Evolutionary conservation across 2,329 filamentous ascomycete species (phyloP).

Genomic region (Pseudopyrenochaeta lycopersici): DNA sequence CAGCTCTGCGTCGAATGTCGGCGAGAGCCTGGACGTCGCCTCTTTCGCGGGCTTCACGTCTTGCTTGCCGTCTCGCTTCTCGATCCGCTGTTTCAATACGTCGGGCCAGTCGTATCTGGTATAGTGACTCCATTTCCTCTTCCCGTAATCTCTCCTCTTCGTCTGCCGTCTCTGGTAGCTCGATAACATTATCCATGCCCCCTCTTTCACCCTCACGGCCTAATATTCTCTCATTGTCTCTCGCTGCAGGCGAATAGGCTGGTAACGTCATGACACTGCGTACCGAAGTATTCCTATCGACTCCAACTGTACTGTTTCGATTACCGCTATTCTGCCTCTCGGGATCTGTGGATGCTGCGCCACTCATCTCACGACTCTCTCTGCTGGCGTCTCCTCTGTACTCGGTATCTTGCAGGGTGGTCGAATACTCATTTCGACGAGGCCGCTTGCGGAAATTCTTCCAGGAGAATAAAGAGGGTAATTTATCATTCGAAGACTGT

Average conservation of each 20-base stretch:
- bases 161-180: constrained; percentile 81
- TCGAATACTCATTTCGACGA: constrained; percentile 43
- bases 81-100: constrained; percentile 79
- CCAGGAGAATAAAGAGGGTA: constrained; percentile 45
- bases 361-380: constrained; percentile 42
- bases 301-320: constrained; percentile 53
- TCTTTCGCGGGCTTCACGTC: constrained; percentile 75
- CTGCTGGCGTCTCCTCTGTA: constrained; percentile 30
- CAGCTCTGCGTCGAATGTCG: constrained; percentile 61
- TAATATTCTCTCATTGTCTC: constrained; percentile 81
- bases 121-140: constrained; percentile 90
- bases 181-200: constrained; percentile 89
- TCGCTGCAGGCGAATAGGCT: constrained; percentile 77
- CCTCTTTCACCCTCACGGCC: constrained; percentile 89
- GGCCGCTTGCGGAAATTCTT: constrained; percentile 36
- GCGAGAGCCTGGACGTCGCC: constrained; percentile 76
- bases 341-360: constrained; percentile 29
- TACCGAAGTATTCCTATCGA: constrained; percentile 85
- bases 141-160: constrained; percentile 82
- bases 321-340: constrained; percentile 35
- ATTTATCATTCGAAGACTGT: constrained; percentile 30
- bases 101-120: constrained; percentile 84
- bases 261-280: constrained; percentile 95
- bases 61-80: constrained; percentile 74
- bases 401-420: constrained; percentile 44